phyloP scores from a whole-genome alignment of 1,284 basidiomycete species.

The Boletus smithii region DNA sequence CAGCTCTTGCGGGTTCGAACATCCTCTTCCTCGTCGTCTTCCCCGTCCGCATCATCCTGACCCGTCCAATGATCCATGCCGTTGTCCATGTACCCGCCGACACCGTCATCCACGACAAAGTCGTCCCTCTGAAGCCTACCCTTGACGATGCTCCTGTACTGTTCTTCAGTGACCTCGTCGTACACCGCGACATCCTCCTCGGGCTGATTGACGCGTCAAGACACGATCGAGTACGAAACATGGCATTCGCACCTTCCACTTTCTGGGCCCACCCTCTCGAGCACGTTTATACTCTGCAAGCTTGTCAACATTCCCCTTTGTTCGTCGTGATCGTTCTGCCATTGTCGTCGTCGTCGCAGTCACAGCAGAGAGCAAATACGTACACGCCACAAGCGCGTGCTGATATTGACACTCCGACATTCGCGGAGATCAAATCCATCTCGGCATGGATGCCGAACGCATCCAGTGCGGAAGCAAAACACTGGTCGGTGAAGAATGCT shows the following conservation, averaged over 20 bases:
- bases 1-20: constrained; percentile 41
- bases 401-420: constrained; percentile 23
- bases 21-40: constrained; percentile 37
- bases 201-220: constrained; percentile 36
- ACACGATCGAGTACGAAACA: neutral
- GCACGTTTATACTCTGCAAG: constrained; percentile 50
- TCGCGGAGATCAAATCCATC: constrained; percentile 11
- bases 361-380: neutral
- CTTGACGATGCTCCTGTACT: constrained; percentile 85
- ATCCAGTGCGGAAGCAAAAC: neutral
- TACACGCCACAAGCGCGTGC: constrained; percentile 31
- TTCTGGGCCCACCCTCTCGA: constrained; percentile 47
- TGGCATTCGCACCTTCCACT: constrained; percentile 40
- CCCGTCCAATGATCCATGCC: constrained; percentile 91
- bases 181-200: constrained; percentile 78
- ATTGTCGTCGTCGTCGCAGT: constrained; percentile 29
- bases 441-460: constrained; percentile 16
- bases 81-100: constrained; percentile 91
- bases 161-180: constrained; percentile 90
- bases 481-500: constrained; percentile 21
- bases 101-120: constrained; percentile 94
- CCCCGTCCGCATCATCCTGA: constrained; percentile 46
- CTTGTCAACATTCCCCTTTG: constrained; percentile 39
- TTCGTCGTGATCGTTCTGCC: constrained; percentile 36
- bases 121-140: constrained; percentile 88